Conservation (phyloP, 1,139 yeast species). For the Diutina mesorugosa region DNA sequence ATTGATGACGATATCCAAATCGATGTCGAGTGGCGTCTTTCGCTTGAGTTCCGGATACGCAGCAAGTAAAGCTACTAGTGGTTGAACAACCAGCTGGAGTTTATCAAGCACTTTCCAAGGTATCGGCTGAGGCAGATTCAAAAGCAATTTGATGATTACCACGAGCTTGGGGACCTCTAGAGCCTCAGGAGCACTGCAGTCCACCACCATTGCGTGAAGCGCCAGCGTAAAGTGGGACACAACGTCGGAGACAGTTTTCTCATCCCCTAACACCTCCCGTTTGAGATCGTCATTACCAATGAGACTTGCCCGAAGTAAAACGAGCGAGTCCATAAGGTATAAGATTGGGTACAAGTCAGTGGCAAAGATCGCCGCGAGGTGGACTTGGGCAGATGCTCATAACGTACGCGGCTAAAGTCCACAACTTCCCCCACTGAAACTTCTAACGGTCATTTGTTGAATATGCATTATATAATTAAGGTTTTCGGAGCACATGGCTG, state of each 20-base stretch:
- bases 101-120: neutral
- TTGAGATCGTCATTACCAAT: neutral
- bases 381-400: neutral
- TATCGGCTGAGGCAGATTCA: neutral
- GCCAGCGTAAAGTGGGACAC: neutral
- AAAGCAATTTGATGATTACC: neutral
- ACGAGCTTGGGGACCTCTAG: neutral
- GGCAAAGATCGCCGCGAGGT: neutral
- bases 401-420: neutral
- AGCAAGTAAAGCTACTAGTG: neutral
- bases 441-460: too few relatives aligned
- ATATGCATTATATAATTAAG: too few relatives aligned
- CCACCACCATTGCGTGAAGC: neutral
- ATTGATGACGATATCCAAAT: neutral
- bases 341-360: neutral
- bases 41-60: neutral
- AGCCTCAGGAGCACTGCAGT: neutral
- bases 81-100: neutral
- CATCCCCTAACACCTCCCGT: neutral
- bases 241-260: neutral
- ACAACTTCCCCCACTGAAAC: too few relatives aligned
- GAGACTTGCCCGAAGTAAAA: neutral
- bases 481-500: too few relatives aligned
- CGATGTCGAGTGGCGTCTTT: neutral
- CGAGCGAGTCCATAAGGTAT: neutral